A percentile compares a stretch with the other conserved stretches of the same genome.
phyloP scores from a whole-genome alignment of 2,329 filamentous ascomycete species.

The Claviceps citrina region DNA sequence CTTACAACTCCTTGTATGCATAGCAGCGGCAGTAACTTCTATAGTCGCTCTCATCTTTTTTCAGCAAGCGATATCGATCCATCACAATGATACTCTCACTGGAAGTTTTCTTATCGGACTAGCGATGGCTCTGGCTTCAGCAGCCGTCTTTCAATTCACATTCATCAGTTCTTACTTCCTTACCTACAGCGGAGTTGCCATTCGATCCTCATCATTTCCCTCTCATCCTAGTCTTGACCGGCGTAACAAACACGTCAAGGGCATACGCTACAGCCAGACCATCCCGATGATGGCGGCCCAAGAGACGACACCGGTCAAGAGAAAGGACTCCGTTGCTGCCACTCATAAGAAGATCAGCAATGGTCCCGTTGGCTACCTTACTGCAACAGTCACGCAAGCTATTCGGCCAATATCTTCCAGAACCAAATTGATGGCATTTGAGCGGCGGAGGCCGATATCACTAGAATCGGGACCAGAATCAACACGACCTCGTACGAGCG shows the following conservation, averaged over 20 bases:
- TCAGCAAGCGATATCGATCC: conserved; percentile 13
- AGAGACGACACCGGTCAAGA: conserved; percentile 21
- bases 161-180: conserved; percentile 33
- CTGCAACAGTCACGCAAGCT: conserved; percentile 27
- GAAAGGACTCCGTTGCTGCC: conserved; percentile 28
- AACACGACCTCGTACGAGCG: conserved; percentile 19
- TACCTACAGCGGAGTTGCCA: conserved; percentile 17
- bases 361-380: conserved; percentile 14
- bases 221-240: conserved; percentile 16
- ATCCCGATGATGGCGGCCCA: conserved; percentile 18
- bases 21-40: conserved; percentile 30
- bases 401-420: conserved; percentile 42
- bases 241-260: conserved; percentile 27
- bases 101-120: conserved; percentile 27
- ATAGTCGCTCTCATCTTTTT: conserved; percentile 27
- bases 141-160: conserved; percentile 31
- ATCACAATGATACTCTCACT: neutral
- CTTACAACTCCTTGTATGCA: conserved; percentile 23
- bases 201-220: conserved; percentile 9
- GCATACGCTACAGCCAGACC: conserved; percentile 36
- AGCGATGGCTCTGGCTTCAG: conserved; percentile 28
- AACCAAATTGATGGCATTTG: conserved; percentile 34
- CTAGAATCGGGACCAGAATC: conserved; percentile 34
- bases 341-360: conserved; percentile 16
- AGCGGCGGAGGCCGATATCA: conserved; percentile 31